These are phyloP conservation scores for Monosporascus sp. DNA, from an alignment of 2,329 filamentous ascomycete species.

Conservation along the genomic window DNA sequence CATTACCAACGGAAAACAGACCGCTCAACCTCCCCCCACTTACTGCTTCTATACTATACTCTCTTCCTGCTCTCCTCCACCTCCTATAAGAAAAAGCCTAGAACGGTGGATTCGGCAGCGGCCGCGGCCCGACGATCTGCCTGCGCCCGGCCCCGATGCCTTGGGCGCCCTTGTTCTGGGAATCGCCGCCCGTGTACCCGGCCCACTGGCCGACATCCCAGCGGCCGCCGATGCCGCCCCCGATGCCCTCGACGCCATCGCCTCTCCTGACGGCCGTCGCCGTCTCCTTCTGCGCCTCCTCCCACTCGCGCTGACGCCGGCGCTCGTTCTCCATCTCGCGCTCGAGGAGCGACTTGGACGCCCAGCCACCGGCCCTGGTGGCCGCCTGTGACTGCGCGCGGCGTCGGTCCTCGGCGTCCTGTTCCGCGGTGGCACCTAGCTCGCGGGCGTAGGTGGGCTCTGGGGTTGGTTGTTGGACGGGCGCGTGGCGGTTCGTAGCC, in stretches of 20 bases:
- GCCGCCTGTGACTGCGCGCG: constrained; percentile 53
- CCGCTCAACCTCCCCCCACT: too few relatives aligned
- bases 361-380: constrained; percentile 60
- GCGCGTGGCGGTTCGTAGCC: constrained; percentile 44
- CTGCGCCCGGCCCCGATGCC: constrained; percentile 67
- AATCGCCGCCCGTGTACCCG: constrained; percentile 71
- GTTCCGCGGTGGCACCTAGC: constrained; percentile 55
- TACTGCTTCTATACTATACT: too few relatives aligned
- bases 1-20: too few relatives aligned
- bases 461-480: constrained; percentile 30
- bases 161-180: constrained; percentile 61
- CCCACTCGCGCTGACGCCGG: constrained; percentile 74
- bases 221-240: constrained; percentile 60
- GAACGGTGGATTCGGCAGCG: constrained; percentile 44
- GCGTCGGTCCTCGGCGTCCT: constrained; percentile 56
- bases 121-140: constrained; percentile 75
- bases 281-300: constrained; percentile 65
- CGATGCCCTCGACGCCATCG: constrained; percentile 56
- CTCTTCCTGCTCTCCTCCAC: too few relatives aligned
- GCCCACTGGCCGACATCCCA: constrained; percentile 76
- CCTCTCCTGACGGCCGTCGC: constrained; percentile 48
- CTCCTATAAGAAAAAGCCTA: too few relatives aligned
- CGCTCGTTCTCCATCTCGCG: constrained; percentile 78
- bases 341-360: constrained; percentile 67
- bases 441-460: constrained; percentile 51